Conservation (phyloP, 2,329 filamentous ascomycete species). For the Neofusicoccum kwambonambiense region DNA sequence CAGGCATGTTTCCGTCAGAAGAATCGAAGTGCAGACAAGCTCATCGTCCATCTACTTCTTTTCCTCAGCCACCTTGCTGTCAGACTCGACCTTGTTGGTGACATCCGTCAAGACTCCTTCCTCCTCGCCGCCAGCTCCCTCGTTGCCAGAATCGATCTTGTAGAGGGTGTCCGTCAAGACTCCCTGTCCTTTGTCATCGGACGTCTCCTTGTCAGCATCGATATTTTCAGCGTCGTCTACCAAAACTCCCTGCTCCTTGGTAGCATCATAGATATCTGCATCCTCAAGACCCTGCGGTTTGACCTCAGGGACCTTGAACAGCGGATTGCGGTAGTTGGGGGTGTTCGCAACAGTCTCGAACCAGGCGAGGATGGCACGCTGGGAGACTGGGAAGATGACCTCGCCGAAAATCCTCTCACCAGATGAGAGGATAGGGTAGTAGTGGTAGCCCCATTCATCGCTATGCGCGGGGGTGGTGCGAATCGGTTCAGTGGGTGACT, state of each 20-base stretch:
- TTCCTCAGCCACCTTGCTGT: neutral
- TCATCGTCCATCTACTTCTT: neutral
- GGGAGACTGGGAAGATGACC: neutral
- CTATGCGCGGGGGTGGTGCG: neutral
- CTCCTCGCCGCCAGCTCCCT: too few species aligned
- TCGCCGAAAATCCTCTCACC: slow-evolving; percentile 8
- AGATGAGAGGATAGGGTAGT: slow-evolving; percentile 9
- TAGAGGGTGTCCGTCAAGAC: too few species aligned
- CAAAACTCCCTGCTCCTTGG: too few species aligned
- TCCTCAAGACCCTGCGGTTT: neutral
- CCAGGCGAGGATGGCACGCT: slow-evolving; percentile 4
- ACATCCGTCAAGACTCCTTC: neutral
- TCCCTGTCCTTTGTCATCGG: too few species aligned
- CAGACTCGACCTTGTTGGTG: neutral
- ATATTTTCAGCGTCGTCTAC: too few species aligned
- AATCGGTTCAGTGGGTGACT: neutral
- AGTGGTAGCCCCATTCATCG: slow-evolving; percentile 15
- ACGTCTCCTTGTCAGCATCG: too few species aligned
- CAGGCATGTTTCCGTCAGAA: too few species aligned
- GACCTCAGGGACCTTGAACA: neutral
- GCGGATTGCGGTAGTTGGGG: slow-evolving; percentile 1
- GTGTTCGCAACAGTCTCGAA: slow-evolving; percentile 3
- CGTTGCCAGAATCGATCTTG: too few species aligned
- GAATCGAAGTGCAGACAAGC: too few species aligned
- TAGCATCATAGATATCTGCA: neutral